Conservation (phyloP, 2,329 filamentous ascomycete genomes). For the Leptodontidium sp. region DNA sequence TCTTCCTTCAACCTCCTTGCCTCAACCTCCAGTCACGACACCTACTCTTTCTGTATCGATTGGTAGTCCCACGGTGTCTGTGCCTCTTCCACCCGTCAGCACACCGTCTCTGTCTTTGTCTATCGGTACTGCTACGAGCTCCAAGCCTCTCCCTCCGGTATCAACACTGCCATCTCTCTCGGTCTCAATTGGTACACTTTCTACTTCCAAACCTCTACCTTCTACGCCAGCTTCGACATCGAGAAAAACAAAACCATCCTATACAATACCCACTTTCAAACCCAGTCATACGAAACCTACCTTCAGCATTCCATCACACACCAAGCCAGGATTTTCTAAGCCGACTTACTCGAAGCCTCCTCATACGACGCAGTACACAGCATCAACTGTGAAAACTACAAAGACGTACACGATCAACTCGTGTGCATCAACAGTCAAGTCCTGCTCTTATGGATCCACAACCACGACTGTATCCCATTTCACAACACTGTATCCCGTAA, state of each 20-base stretch:
- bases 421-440: not conserved
- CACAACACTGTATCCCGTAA: conserved; percentile 1
- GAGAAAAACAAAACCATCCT: not conserved
- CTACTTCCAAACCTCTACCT: not conserved
- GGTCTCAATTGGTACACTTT: not conserved
- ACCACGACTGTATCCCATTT: conserved; percentile 6
- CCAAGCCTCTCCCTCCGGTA: not conserved
- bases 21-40: not conserved
- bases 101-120: not conserved
- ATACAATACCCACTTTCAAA: not conserved
- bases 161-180: not conserved
- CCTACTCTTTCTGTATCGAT: not conserved
- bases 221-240: not conserved
- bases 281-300: not conserved
- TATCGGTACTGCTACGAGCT: not conserved
- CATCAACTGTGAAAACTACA: not conserved
- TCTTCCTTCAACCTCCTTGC: not conserved
- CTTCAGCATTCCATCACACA: not conserved
- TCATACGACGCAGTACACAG: not conserved
- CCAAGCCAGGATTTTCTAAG: not conserved
- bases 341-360: not conserved
- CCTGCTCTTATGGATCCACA: conserved; percentile 3
- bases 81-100: not conserved
- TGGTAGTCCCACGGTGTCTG: not conserved
- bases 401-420: conserved; percentile 10